Evolutionary conservation across 331 rosid genomes (phyloP), one percentile per base, ranked within the genome.

Genomic region (Dryas integrifolia): DNA sequence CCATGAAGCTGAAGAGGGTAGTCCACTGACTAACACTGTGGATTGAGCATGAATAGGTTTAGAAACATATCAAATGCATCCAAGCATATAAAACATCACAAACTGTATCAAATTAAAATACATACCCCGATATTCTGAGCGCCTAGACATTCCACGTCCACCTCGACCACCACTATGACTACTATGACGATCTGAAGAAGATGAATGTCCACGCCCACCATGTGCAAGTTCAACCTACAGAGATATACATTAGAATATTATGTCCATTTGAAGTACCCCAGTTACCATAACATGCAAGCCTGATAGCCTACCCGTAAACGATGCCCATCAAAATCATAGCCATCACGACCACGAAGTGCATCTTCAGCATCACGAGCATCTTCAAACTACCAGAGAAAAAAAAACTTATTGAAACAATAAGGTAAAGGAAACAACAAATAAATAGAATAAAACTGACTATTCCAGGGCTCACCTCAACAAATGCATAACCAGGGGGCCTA

Each of bases 401-500:
- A 18, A 59, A 67, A 15, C 49, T 46, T 24, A 30, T 52, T 21
- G 21, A 72, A 60, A 73, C 18, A 7, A 7, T 45, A 15, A 46
- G 47, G 41, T 9, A 43, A 21, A 10, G 5, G 6, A 8, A 11
- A 3, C 35, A 4, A 15, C 18, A 58, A 41, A 2, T 14, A 41
- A 14, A 62, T 38, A 41, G 57, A 47, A 52, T 18, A 26, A 69
- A 65, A 26, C 40, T 39, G 14, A 7, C 7, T 14, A 2, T 38
- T 35, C 48, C 21, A 62, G 63, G 80, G 65, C 86, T 85, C 75
- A 92, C 99, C 99, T 92, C 98, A 50, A 96, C 97, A 78, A 96
- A 96, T 58, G 99, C 99, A 76, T 96, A 96, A 63, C 98, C 99
- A n/a, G 99, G 99, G 41, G 99, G 99, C 77, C 98, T 96, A 21